phyloP scores from a whole-genome alignment of 2,329 filamentous ascomycete species.

The Endothia cerciana region DNA sequence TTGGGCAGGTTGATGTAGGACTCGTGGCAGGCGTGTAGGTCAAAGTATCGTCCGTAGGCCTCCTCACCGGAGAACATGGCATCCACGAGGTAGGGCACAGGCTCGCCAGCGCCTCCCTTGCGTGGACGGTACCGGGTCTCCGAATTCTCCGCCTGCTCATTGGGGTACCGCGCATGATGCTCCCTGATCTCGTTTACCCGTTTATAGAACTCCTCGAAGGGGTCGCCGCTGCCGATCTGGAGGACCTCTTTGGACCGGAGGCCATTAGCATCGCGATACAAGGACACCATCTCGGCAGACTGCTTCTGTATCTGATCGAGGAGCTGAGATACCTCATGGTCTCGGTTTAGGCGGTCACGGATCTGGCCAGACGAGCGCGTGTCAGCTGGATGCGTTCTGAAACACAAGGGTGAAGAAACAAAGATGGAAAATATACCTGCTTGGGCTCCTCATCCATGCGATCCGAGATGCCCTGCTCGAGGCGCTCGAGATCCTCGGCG shows the following conservation, averaged over 20 bases:
- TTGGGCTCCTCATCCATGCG: constrained; percentile 86
- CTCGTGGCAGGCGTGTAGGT: constrained; percentile 83
- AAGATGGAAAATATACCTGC: constrained; percentile 59
- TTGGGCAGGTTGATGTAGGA: constrained; percentile 87
- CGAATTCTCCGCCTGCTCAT: constrained; percentile 92
- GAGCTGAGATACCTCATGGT: constrained; percentile 89
- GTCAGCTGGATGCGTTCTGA: constrained; percentile 16
- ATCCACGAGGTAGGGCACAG: constrained; percentile 73
- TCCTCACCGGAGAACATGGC: constrained; percentile 96
- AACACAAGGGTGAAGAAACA: neutral
- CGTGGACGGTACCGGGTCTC: constrained; percentile 84
- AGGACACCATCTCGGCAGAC: constrained; percentile 75
- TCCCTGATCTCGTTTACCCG: constrained; percentile 80
- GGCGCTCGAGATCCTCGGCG: constrained; percentile 93
- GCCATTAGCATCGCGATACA: constrained; percentile 81
- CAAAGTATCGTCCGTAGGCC: constrained; percentile 88
- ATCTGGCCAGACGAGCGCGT: constrained; percentile 58
- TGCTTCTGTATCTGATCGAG: constrained; percentile 86
- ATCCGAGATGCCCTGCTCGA: constrained; percentile 92
- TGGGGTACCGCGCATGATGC: constrained; percentile 89
- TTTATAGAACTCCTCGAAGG: constrained; percentile 89
- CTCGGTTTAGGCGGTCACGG: constrained; percentile 83
- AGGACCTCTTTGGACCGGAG: constrained; percentile 79
- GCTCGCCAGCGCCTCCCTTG: constrained; percentile 63
- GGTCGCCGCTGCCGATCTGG: constrained; percentile 79